A percentile compares a stretch with the other conserved stretches of the same genome.
Evolutionary conservation across 2,329 filamentous ascomycete genomes (phyloP).

Genomic region (Botrytis fabae): DNA sequence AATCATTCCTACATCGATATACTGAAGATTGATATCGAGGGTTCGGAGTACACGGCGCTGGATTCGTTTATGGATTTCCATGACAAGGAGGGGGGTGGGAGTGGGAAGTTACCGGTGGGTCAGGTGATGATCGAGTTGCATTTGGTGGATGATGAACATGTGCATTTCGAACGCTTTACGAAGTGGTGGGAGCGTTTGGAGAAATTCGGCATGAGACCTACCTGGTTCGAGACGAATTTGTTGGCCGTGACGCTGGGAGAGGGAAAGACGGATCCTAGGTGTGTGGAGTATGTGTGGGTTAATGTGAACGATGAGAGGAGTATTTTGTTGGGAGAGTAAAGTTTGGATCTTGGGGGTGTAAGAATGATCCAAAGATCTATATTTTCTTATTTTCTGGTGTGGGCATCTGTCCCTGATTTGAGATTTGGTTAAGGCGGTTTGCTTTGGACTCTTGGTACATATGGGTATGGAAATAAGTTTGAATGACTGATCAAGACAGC

Average conservation of each 20-base stretch:
- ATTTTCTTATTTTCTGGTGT: too few species aligned
- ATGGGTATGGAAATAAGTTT: not conserved
- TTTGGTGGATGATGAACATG: slow-evolving; percentile 32
- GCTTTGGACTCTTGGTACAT: not conserved
- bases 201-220: slow-evolving; percentile 37
- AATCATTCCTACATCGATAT: slow-evolving; percentile 45
- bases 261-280: slow-evolving; percentile 35
- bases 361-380: not conserved
- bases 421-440: not conserved
- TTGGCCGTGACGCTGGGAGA: slow-evolving; percentile 34
- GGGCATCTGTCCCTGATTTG: not conserved
- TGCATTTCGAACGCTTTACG: slow-evolving; percentile 33
- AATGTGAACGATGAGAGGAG: slow-evolving; percentile 36
- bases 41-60: slow-evolving; percentile 42
- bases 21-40: slow-evolving; percentile 46
- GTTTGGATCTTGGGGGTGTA: not conserved
- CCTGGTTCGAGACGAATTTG: slow-evolving; percentile 39
- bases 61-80: slow-evolving; percentile 35
- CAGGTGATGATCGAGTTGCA: slow-evolving; percentile 39
- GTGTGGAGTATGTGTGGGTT: slow-evolving; percentile 39
- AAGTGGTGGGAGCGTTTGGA: slow-evolving; percentile 41
- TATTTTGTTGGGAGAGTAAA: slow-evolving; percentile 30
- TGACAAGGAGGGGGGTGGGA: slow-evolving; percentile 14
- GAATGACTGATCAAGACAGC: not conserved
- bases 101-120: slow-evolving; percentile 32